A percentile compares a stretch with the other conserved stretches of the same genome.
Conservation (phyloP, 2,329 filamentous ascomycete genomes). For the Aschersonia sp. region DNA sequence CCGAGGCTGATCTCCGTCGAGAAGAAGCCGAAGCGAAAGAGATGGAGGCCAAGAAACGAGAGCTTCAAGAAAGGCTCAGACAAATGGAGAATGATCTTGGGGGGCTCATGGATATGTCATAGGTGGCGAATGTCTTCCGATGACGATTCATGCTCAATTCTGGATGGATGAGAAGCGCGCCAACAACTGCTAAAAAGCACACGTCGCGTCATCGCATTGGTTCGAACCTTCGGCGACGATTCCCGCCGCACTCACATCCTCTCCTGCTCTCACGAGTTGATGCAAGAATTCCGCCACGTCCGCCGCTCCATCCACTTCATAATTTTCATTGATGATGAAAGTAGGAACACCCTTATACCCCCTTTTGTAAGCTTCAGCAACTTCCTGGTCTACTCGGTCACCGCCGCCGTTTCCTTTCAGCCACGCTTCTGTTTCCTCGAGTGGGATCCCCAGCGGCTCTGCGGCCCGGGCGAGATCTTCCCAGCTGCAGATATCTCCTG, state of each 20-base stretch:
- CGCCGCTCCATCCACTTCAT: constrained; percentile 57
- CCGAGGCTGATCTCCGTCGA: constrained; percentile 51
- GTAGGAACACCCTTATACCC: constrained; percentile 56
- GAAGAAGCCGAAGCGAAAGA: constrained; percentile 54
- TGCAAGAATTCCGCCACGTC: constrained; percentile 53
- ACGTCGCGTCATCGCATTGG: too few species aligned
- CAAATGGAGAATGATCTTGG: constrained; percentile 43
- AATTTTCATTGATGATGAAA: constrained; percentile 56
- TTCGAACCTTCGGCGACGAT: too few species aligned
- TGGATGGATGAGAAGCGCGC: too few species aligned
- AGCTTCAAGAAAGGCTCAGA: constrained; percentile 36
- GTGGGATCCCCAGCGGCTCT: constrained; percentile 37
- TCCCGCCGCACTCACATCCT: constrained; percentile 6
- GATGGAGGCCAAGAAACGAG: constrained; percentile 40
- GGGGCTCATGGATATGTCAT: constrained; percentile 35
- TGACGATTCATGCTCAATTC: background rate
- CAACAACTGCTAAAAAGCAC: too few species aligned
- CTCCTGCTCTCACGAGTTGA: constrained; percentile 41
- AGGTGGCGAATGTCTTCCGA: background rate
- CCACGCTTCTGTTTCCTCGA: constrained; percentile 36
- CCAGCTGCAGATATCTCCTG: constrained; percentile 46
- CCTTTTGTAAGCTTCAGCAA: constrained; percentile 33
- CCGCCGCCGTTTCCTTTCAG: constrained; percentile 39
- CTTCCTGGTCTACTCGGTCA: constrained; percentile 41
- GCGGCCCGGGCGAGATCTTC: constrained; percentile 37